phyloP scores from a whole-genome alignment of 2,329 filamentous ascomycete species.

The Zarea fungicola region DNA sequence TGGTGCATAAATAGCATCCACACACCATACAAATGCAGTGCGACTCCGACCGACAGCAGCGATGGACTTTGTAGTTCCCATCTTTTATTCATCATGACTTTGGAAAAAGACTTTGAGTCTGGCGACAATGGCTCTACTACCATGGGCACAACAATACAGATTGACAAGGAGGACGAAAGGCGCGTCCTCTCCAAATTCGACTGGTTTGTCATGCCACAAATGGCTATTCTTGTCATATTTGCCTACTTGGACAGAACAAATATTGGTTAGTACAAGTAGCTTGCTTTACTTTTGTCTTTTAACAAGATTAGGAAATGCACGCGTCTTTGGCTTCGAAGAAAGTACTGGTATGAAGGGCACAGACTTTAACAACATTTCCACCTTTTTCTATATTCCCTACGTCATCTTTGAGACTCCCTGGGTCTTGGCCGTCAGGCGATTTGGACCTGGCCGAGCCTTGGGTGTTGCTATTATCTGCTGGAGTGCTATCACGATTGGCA shows the following conservation, averaged over 20 bases:
- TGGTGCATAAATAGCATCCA: conserved; percentile 6
- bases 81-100: background rate
- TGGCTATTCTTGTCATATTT: conserved; percentile 21
- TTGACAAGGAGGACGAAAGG: conserved; percentile 2
- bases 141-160: background rate
- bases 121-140: conserved; percentile 7
- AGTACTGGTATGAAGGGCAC: conserved; percentile 24
- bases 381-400: conserved; percentile 27
- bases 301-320: conserved; percentile 33
- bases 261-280: conserved; percentile 15
- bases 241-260: conserved; percentile 25
- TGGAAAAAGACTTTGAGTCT: conserved; percentile 6
- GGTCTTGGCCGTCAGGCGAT: conserved; percentile 27
- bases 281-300: too few relatives aligned
- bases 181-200: conserved; percentile 23
- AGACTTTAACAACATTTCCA: conserved; percentile 28
- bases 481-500: conserved; percentile 27
- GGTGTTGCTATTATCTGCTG: conserved; percentile 28
- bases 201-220: conserved; percentile 23
- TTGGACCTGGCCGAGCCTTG: conserved; percentile 23
- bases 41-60: background rate
- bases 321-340: conserved; percentile 28
- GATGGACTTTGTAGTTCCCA: too few relatives aligned
- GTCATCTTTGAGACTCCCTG: conserved; percentile 27
- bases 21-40: background rate